phyloP scores from a whole-genome alignment of 1,284 basidiomycete species.

The Pyrrhoderma noxium region DNA sequence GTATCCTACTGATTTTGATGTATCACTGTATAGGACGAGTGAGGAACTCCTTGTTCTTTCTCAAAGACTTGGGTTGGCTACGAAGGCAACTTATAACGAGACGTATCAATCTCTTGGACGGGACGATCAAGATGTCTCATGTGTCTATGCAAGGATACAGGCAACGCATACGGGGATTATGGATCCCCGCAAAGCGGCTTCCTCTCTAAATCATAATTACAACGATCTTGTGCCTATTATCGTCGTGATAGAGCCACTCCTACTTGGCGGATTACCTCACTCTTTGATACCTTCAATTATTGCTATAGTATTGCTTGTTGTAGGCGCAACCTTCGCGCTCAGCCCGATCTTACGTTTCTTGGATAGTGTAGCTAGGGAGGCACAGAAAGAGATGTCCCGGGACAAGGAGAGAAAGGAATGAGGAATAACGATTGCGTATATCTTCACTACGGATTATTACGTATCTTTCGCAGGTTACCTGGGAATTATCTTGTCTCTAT shows the following conservation, averaged over 20 bases:
- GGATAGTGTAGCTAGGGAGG: constrained; percentile 28
- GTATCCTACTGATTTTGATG: constrained; percentile 27
- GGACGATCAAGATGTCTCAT: constrained; percentile 25
- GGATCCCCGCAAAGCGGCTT: not conserved
- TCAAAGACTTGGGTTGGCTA: constrained; percentile 6
- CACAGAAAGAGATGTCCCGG: constrained; percentile 27
- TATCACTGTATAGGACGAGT: constrained; percentile 22
- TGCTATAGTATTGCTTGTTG: constrained; percentile 30
- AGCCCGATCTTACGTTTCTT: constrained; percentile 29
- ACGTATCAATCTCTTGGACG: constrained; percentile 7
- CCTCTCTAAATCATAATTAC: not conserved
- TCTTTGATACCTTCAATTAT: constrained; percentile 41
- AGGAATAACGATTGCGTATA: no score
- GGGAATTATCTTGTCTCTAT: no score
- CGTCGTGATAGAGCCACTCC: constrained; percentile 50
- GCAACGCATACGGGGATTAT: constrained; percentile 44
- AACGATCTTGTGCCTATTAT: constrained; percentile 37
- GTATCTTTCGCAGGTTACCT: no score
- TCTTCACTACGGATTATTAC: no score
- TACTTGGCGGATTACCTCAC: constrained; percentile 49
- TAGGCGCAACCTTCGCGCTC: constrained; percentile 26
- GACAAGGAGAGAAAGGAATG: not conserved
- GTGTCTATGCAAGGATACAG: constrained; percentile 50
- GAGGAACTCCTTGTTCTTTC: constrained; percentile 13
- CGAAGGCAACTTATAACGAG: constrained; percentile 18